These are phyloP conservation scores for Trametes punicea DNA, from an alignment of 768 basidiomycete genomes.

Conservation along the genomic window DNA sequence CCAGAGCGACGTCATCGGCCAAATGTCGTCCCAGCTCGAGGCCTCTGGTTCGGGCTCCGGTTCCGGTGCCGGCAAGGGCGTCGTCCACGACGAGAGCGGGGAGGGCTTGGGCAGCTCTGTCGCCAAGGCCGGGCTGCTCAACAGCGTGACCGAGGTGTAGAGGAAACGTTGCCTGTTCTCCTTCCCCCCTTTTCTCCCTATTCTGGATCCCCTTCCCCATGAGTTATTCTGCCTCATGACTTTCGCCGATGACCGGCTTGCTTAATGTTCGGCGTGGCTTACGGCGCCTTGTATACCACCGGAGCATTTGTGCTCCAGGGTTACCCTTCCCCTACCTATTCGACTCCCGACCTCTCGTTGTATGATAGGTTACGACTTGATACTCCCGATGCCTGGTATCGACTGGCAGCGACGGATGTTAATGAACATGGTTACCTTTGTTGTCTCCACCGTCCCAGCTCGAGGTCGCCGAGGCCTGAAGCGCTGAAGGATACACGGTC, in stretches of 20 bases:
- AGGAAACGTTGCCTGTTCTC: background rate
- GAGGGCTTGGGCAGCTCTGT: constrained; percentile 39
- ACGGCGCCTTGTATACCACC: background rate
- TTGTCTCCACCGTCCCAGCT: too few species aligned
- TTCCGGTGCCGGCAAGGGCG: constrained; percentile 5
- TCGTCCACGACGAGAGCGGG: constrained; percentile 33
- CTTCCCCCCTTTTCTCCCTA: background rate
- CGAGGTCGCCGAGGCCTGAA: too few species aligned
- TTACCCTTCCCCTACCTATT: background rate
- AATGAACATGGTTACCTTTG: too few species aligned
- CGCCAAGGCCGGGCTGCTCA: constrained; percentile 51
- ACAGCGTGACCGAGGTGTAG: constrained; percentile 41
- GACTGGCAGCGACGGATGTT: too few species aligned
- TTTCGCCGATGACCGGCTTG: too few species aligned
- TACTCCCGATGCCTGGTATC: background rate
- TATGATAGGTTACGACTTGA: background rate
- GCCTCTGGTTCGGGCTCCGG: constrained; percentile 24
- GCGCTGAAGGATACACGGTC: too few species aligned
- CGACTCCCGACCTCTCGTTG: background rate
- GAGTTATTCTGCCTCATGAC: too few species aligned
- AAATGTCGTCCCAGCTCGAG: constrained; percentile 34
- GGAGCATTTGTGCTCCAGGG: background rate
- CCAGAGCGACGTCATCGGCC: constrained; percentile 65
- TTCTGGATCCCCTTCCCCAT: background rate
- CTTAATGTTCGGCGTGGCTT: background rate